Evolutionary conservation across 306 rosid genomes (phyloP), one percentile per base, ranked within the genome.

Genomic region (Sindora glabra): DNA sequence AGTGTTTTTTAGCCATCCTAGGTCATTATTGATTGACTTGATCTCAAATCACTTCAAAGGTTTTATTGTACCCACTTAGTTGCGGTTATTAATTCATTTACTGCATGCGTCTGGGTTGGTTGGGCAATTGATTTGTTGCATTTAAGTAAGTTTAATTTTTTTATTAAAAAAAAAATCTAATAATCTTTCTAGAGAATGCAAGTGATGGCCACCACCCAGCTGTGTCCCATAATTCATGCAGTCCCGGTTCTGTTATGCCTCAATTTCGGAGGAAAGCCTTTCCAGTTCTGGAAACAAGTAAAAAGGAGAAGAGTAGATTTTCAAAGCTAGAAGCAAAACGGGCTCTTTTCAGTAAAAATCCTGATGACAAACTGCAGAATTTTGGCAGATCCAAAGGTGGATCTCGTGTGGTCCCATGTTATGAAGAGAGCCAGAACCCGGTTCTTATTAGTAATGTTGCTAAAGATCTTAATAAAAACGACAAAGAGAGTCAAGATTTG

Each of bases 371-470:
- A 74, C 77, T 58, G 36, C 79, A 69, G 25, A 90, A 61, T 59
- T 59, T 76, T 40, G 81, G 80, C 24, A 89, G 82, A 30, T 42
- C 72, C 37, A 83, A 76, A 74, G 60, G 76, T 19, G 96, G 85
- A 86, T 83, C 90, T 64, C 99, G 95, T 19, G 95, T 94, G 41
- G 89, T 78, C 82, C 95, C 99, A 9, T 86, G 65, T 79, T 69
- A 69, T 7, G 95, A 82, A 54, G 90, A 89, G 65, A 74, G 37
- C 72, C 60, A 63, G 49, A 73, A 77, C 26, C 71, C 91, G 11
- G 66, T 71, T 56, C 74, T 72, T 42, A 76, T 74, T 51, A 72
- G 74, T 64, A 64, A 60, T 68, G 79, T 57, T 33, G 4, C 80
- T 22, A 81, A 50, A 40, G 84, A 89, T 77, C 68, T 56, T 29